phyloP scores from a whole-genome alignment of 805 yeast genomes.

The Kazachstania africana region DNA sequence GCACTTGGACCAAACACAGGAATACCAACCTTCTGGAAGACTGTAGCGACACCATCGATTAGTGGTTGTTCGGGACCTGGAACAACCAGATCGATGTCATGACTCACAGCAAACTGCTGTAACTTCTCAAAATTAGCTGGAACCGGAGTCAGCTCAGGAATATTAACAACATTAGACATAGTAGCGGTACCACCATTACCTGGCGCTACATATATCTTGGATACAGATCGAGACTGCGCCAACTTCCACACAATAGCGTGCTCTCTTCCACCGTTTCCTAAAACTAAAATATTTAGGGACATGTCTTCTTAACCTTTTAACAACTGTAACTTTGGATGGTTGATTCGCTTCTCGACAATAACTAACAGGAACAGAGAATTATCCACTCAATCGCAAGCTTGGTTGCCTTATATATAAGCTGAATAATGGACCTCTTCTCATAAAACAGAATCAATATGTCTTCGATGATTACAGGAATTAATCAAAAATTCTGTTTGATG shows the following conservation, averaged over 20 bases:
- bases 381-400: too few species aligned
- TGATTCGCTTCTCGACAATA: too few species aligned
- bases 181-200: conserved; percentile 89
- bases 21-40: conserved; percentile 71
- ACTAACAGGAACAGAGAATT: too few species aligned
- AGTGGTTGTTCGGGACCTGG: conserved; percentile 99
- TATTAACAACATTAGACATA: conserved; percentile 48
- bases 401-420: too few species aligned
- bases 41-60: conserved; percentile 78
- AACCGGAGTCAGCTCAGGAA: conserved; percentile 54
- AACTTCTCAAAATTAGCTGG: conserved; percentile 58
- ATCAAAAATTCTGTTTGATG: too few species aligned
- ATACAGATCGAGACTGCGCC: conserved; percentile 62
- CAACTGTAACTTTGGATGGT: too few species aligned
- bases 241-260: conserved; percentile 93
- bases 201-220: conserved; percentile 79
- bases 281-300: conserved; percentile 56
- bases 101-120: conserved; percentile 59
- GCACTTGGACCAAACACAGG: conserved; percentile 96
- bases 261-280: conserved; percentile 99
- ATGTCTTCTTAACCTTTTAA: too few species aligned
- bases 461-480: too few species aligned
- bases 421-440: too few species aligned
- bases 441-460: too few species aligned
- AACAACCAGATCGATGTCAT: conserved; percentile 60